Evolutionary conservation across 139 green algal species (phyloP), one percentile per base, ranked within the genome.

Genomic region (Asterochloris erici): DNA sequence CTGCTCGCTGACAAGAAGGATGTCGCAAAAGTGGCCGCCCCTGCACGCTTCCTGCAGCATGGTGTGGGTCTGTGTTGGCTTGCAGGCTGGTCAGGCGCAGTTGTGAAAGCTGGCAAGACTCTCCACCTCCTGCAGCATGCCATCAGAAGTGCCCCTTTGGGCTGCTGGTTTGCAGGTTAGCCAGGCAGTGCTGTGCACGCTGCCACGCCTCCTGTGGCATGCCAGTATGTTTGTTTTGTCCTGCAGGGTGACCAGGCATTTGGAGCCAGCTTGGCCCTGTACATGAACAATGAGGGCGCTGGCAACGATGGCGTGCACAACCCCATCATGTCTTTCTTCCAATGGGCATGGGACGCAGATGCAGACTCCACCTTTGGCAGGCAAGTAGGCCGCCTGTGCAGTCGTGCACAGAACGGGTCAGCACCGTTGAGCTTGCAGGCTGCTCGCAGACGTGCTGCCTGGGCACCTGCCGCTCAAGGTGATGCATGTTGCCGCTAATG

Each of bases 301-400:
- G 47, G 69, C 14, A 70, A 47, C 24, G 79, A 83, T 24, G 62
- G 73, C 62, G n/a, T 68, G 26, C 81, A 84, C 27, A 66, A 63
- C 66, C 11, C n/a, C 27, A 80, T 79, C 62, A 26, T 16, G 29
- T 74, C 26, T 61, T 84, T 78, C 24, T 84, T 79, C 81, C 68
- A 74, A 26, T 84, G 81, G 81, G 77, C 77, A 10, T 81, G 77
- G 77, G 77, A 81, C 68, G 81, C 71, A 71, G n/a, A 74, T 19
- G 54, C 71, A 28, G 68, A 70, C 61, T 27, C 28, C 24, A 78
- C 79, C 24, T 62, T 73, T 79, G 27, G 71, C 23, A 24, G 66
- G 21, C 23, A 24, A 73, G 23, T 23, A 73, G 66, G 66, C 21
- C 66, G 9, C 23, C 2, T 29, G 27, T 77, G 10, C 23, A 54